A percentile compares a stretch with the other conserved stretches of the same genome.
Evolutionary conservation across 2,329 filamentous ascomycete genomes (phyloP).

Genomic region (Cylindrodendrum hubeiense): DNA sequence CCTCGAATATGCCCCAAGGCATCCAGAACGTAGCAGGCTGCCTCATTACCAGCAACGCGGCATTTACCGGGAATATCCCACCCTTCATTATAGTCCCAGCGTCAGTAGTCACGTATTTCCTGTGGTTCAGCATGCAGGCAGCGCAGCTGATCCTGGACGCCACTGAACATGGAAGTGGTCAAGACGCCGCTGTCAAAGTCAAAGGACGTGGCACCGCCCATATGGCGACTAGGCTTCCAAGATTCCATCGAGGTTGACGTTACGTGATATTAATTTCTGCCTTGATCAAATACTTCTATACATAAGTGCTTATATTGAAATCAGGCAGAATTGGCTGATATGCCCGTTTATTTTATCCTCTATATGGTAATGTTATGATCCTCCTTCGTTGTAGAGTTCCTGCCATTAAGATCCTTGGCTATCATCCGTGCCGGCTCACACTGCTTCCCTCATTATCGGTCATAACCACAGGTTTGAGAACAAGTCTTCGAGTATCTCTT

Average conservation of each 20-base stretch:
- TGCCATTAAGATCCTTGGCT: not conserved
- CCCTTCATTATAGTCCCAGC: too few relatives aligned
- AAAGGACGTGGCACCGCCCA: not conserved
- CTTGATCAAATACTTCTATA: not conserved
- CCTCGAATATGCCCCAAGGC: not conserved
- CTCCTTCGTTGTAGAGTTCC: not conserved
- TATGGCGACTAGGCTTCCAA: not conserved
- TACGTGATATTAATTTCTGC: not conserved
- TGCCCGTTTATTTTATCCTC: not conserved
- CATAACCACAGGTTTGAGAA: not conserved
- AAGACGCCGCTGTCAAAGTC: not conserved
- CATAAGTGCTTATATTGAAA: not conserved
- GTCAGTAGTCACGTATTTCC: not conserved
- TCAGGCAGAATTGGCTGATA: not conserved
- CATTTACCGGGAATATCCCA: not conserved
- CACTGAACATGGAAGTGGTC: not conserved
- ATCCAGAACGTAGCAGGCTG: not conserved
- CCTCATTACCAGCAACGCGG: not conserved
- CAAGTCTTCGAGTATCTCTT: slow-evolving; percentile 12
- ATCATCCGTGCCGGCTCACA: too few relatives aligned
- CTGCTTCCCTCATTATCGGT: too few relatives aligned
- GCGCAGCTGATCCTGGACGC: not conserved
- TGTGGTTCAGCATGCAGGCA: not conserved
- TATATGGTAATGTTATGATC: not conserved
- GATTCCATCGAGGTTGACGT: not conserved